phyloP scores from a whole-genome alignment of 306 rosid genomes.

The Cucurbita maxima region DNA sequence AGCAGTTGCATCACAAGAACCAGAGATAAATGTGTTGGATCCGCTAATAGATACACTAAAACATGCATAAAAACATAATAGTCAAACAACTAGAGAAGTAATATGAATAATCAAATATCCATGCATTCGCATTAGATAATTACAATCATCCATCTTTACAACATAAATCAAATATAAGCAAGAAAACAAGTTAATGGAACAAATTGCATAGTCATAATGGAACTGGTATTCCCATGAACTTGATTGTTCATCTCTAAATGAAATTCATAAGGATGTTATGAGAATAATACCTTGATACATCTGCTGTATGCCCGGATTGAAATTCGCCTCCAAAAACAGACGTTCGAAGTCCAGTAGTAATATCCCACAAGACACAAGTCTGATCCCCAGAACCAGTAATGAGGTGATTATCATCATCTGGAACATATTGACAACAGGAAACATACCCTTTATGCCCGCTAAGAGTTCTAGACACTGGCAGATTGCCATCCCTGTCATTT shows the following conservation, averaged over 20 bases:
- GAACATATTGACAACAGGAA: constrained; percentile 89
- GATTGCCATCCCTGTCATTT: constrained; percentile 59
- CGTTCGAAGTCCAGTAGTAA: constrained; percentile 82
- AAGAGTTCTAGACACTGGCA: constrained; percentile 56
- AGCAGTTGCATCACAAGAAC: constrained; percentile 87
- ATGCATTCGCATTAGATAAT: neutral
- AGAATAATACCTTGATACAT: constrained; percentile 57
- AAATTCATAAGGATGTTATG: neutral
- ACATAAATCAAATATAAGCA: neutral
- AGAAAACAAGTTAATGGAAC: neutral
- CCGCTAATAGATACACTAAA: constrained; percentile 79
- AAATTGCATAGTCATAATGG: neutral
- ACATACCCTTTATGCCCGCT: constrained; percentile 93
- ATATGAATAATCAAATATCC: neutral
- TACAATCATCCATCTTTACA: neutral
- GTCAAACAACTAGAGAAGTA: neutral
- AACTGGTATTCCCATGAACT: neutral
- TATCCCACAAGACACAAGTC: constrained; percentile 92
- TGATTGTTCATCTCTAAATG: neutral
- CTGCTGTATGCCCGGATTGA: constrained; percentile 95
- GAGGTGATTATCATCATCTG: constrained; percentile 80
- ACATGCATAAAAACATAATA: neutral
- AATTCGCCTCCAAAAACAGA: constrained; percentile 97
- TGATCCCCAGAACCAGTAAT: constrained; percentile 92
- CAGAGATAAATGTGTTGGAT: constrained; percentile 77